Base-by-base conservation (phyloP, 257 asterid genomes). In the Solanum medicagineum region DNA sequence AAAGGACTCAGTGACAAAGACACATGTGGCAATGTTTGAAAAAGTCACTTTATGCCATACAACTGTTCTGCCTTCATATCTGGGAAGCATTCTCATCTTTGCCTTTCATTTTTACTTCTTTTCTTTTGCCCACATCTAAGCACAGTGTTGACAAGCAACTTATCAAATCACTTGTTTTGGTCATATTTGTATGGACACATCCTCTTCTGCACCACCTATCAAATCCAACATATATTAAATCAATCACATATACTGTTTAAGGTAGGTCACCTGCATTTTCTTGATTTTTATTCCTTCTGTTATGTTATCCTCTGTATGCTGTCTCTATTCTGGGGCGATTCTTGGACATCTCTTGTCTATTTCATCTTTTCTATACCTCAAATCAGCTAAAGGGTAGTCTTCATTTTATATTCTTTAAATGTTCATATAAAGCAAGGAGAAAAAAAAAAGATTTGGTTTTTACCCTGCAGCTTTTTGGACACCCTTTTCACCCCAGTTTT, bases 181-280 rank as follows among this genome's bases (percentile, higher is more conserved):
- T 75, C 14, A 22, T 47, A 75, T 75, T 47, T 47, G 2, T 75
- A 14, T 49, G 63, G 26, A 6, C 83, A 79, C 42, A 79, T 26
- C 45, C 53, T 79, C 6, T 79, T n/a, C 56, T 44, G 80, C 11
- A 44, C 20, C 81, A 49, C 45, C 20, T 51, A 51, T 20, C 32
- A 59, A 83, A 85, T 80, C 42, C 16, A 84, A 65, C 73, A 79
- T 85, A 80, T 44, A 40, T 15, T 55, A 84, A 84, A 24, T 53
- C 44, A 70, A 40, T 49, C 17, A 81, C 60, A 84, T 40, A 44
- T 29, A 71, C 65, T 53, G 45, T 32, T 55, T 59, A 84, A 84
- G 93, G 88, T 84, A 77, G 91, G 88, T 85, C 83, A 87, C 87
- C 92, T 87, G 91, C 90, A 86, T 56, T 53, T 65, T 69, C 80